Conservation (phyloP, 768 basidiomycete genomes). For the Amanita muscaria region DNA sequence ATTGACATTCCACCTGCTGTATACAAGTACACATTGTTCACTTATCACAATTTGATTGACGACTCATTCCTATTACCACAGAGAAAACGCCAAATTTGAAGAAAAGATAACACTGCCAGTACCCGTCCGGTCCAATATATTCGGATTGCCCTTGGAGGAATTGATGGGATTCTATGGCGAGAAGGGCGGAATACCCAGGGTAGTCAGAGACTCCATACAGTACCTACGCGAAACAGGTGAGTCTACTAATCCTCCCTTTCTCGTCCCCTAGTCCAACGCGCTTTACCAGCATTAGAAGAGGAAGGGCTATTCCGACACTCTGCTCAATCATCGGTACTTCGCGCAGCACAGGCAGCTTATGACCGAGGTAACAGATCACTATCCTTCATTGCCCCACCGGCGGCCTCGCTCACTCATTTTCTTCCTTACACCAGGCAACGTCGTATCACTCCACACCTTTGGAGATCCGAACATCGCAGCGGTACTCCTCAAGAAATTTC, state of each 20-base stretch:
- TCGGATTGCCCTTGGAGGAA: constrained; percentile 76
- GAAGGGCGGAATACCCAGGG: constrained; percentile 74
- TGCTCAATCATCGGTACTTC: constrained; percentile 58
- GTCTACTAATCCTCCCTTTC: constrained; percentile 12
- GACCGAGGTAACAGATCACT: constrained; percentile 51
- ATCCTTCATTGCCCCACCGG: background rate
- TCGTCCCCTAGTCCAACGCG: background rate
- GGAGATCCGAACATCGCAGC: constrained; percentile 75
- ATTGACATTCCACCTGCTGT: constrained; percentile 80
- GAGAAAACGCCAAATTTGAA: constrained; percentile 77
- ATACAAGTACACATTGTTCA: constrained; percentile 51
- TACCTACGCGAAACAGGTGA: constrained; percentile 56
- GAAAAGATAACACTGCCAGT: constrained; percentile 57
- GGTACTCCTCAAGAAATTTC: constrained; percentile 78
- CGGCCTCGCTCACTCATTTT: constrained; percentile 6
- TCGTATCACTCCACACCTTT: constrained; percentile 71
- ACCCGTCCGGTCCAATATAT: constrained; percentile 52
- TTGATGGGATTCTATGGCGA: constrained; percentile 80
- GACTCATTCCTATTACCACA: constrained; percentile 17
- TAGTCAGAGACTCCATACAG: constrained; percentile 66
- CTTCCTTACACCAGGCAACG: constrained; percentile 45
- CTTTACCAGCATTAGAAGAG: constrained; percentile 46
- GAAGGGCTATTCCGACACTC: constrained; percentile 83
- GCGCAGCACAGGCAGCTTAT: constrained; percentile 75
- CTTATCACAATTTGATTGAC: background rate